Evolutionary conservation across 2,329 filamentous ascomycete genomes (phyloP).

Genomic region (Lachnum nothofagi): DNA sequence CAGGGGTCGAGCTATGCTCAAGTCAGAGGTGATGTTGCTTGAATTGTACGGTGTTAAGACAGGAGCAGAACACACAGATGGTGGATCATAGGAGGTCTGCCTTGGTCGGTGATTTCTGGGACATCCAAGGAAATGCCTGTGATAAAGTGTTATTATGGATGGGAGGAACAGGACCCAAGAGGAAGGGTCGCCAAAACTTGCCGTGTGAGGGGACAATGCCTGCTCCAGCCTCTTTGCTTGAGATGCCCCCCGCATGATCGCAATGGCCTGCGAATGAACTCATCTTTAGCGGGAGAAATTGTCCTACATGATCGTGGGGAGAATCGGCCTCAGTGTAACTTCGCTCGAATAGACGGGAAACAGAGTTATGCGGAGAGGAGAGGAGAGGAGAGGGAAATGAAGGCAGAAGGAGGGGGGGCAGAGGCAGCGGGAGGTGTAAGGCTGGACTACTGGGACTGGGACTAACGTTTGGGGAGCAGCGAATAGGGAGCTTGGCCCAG

Average conservation of each 20-base stretch:
- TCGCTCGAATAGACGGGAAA: not conserved
- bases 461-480: not conserved
- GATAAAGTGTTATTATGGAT: not conserved
- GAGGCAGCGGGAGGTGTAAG: constrained; percentile 1
- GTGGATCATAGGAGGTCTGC: constrained; percentile 35
- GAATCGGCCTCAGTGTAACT: not conserved
- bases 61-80: constrained; percentile 26
- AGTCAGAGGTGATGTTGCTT: constrained; percentile 8
- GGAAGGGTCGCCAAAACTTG: constrained; percentile 30
- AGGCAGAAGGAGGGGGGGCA: constrained; percentile 2
- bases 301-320: constrained; percentile 9
- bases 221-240: constrained; percentile 28
- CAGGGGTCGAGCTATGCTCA: constrained; percentile 42
- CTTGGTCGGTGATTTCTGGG: constrained; percentile 34
- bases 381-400: not conserved
- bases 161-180: not conserved
- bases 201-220: constrained; percentile 43
- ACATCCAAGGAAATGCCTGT: constrained; percentile 38
- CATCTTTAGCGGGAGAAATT: constrained; percentile 13
- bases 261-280: constrained; percentile 15
- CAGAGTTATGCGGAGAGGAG: not conserved
- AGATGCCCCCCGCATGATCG: constrained; percentile 23
- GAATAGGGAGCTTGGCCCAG: not conserved
- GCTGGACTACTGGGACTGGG: no score
- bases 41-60: not conserved